Conservation (phyloP, 2,329 filamentous ascomycete species). For the Scleromitrula shiraiana region DNA sequence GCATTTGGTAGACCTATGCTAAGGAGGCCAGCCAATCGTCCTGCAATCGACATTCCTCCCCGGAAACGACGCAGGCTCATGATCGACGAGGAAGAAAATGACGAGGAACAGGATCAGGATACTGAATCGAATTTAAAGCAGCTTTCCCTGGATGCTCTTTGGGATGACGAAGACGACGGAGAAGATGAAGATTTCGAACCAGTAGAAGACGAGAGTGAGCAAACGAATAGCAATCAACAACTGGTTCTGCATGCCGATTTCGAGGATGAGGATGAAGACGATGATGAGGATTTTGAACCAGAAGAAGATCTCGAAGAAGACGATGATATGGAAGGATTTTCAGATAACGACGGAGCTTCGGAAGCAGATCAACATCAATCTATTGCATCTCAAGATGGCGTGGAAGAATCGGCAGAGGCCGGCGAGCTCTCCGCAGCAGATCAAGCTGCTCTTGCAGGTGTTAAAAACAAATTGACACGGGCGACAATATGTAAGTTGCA, state of each 20-base stretch:
- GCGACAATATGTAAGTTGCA: constrained; percentile 25
- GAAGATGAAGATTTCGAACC: constrained; percentile 24
- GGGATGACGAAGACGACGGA: constrained; percentile 13
- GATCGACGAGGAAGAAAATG: constrained; percentile 34
- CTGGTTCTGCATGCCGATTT: constrained; percentile 28
- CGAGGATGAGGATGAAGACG: constrained; percentile 14
- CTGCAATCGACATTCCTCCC: constrained; percentile 62
- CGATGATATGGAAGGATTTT: neutral
- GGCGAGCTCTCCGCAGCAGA: constrained; percentile 7
- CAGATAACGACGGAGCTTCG: constrained; percentile 2
- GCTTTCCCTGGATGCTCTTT: neutral
- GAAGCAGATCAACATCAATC: neutral
- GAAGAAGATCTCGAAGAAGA: constrained; percentile 20
- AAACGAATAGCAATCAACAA: constrained; percentile 15
- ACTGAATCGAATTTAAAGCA: constrained; percentile 23
- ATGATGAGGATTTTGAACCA: constrained; percentile 23
- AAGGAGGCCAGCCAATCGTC: constrained; percentile 50
- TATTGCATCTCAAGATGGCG: neutral
- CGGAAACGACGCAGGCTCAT: constrained; percentile 56
- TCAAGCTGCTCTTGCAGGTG: constrained; percentile 13
- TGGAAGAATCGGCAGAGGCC: neutral
- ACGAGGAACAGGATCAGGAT: constrained; percentile 16
- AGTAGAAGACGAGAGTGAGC: constrained; percentile 27
- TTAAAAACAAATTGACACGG: constrained; percentile 16
- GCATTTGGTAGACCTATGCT: constrained; percentile 72